A percentile compares a stretch with the other conserved stretches of the same genome.
These are phyloP conservation scores for Yamadazyma triangularis DNA, from an alignment of 1,139 yeast genomes.

Conservation along the genomic window DNA sequence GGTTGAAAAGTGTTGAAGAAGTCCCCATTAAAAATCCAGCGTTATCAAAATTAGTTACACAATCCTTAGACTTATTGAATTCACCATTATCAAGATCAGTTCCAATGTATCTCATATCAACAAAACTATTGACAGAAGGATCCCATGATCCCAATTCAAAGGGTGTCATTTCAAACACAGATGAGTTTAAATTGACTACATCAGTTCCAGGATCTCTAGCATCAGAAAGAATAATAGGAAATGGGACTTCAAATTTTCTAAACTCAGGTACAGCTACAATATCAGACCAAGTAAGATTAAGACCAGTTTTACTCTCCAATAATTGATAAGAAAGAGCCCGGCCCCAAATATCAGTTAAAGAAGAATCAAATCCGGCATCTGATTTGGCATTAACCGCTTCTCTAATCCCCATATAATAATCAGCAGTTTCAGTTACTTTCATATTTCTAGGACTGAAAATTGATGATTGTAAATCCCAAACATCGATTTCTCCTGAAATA, in stretches of 20 bases:
- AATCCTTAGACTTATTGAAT: slow-evolving; percentile 19
- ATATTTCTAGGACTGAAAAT: slow-evolving; percentile 39
- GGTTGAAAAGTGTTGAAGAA: slow-evolving; percentile 41
- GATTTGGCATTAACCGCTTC: slow-evolving; percentile 26
- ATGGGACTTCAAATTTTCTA: slow-evolving; percentile 35
- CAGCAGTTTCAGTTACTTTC: slow-evolving; percentile 27
- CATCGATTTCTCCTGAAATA: slow-evolving; percentile 18
- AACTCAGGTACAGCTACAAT: slow-evolving; percentile 25
- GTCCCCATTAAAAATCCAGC: slow-evolving; percentile 46
- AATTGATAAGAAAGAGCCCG: slow-evolving; percentile 38
- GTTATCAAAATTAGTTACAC: slow-evolving; percentile 37
- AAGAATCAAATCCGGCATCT: slow-evolving; percentile 32
- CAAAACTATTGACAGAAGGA: slow-evolving; percentile 29
- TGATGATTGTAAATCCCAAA: slow-evolving; percentile 39
- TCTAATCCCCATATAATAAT: slow-evolving; percentile 28
- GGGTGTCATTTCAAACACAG: slow-evolving; percentile 39
- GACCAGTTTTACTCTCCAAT: slow-evolving; percentile 24
- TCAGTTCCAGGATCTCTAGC: slow-evolving; percentile 35
- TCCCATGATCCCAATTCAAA: slow-evolving; percentile 47
- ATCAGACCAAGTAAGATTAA: slow-evolving; percentile 36
- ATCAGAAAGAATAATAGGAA: slow-evolving; percentile 36
- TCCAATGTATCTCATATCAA: slow-evolving; percentile 33
- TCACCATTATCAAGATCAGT: slow-evolving; percentile 25
- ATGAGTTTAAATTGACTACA: slow-evolving; percentile 33
- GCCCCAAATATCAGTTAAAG: slow-evolving; percentile 45